Evolutionary conservation across 1,139 yeast genomes (phyloP), one percentile per base, ranked within the genome.

Genomic region (Magnusiomyces tetraspermus): DNA sequence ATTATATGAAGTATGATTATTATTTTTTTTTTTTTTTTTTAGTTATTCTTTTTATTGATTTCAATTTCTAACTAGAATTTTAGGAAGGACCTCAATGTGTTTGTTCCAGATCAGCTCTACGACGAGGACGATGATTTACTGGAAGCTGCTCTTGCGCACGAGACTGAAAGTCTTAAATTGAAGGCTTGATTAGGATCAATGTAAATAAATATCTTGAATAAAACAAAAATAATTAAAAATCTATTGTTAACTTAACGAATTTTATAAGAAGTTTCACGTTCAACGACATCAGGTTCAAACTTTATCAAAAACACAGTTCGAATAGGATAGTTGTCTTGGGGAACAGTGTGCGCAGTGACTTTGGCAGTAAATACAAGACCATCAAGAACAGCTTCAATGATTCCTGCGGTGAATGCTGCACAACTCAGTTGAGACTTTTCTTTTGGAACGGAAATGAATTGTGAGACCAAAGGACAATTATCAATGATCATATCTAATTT

Each of bases 331-430:
- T 74, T 79, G 2, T 78, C 86, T 3, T 77, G 71, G 0, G 90
- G 85, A 43, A 84, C 90, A 0, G 85, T 76, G 65, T 94, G 98
- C 0, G 98, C 97, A 5, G 90, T 80, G 4, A 92, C 98, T 46
- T 73, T 75, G 28, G 96, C 95, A 52, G 80, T 82, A 64, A 90
- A 90, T 56, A 83, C 83, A 1, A 90, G 78, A 17, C 85, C 77
- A 60, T 87, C 95, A 53, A 92, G 71, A 0, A 92, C 84, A 0
- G 97, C 97, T 66, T 90, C 96, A 28, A 92, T 78, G 28, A 92
- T 79, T 0, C 98, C 98, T 1, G 97, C 97, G 1, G 85, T 79
- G 62, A 85, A 86, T 0, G 96, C 90, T 11, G 86, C 83, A 63
- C 95, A 85, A 62, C 85, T 86, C 61, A 88, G 75, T 58, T 83